These are phyloP conservation scores for Ogataea nitratoaversa DNA, from an alignment of 805 yeast genomes.

Conservation along the genomic window DNA sequence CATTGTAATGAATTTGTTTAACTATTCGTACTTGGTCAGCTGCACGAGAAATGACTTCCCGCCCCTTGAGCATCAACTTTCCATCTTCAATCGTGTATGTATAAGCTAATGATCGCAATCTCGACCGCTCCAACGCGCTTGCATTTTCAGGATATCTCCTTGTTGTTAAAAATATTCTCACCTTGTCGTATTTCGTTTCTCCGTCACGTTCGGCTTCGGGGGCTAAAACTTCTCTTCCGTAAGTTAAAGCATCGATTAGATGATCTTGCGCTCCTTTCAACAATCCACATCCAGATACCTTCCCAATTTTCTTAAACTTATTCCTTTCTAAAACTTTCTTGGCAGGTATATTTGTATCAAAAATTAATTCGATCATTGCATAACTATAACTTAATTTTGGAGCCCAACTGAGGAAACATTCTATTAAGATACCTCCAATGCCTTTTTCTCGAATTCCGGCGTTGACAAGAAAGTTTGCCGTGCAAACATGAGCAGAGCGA, in stretches of 20 bases:
- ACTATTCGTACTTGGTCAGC: slow-evolving; percentile 72
- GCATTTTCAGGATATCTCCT: slow-evolving; percentile 84
- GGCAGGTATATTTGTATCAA: slow-evolving; percentile 83
- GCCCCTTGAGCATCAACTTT: slow-evolving; percentile 67
- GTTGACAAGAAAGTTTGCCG: slow-evolving; percentile 83
- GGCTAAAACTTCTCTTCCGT: slow-evolving; percentile 68
- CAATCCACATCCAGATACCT: slow-evolving; percentile 83
- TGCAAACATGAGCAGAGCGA: slow-evolving; percentile 87
- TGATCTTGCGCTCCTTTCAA: slow-evolving; percentile 70
- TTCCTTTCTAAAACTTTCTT: slow-evolving; percentile 71
- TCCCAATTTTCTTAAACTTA: slow-evolving; percentile 74
- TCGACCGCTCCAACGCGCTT: slow-evolving; percentile 81
- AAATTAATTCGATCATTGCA: slow-evolving; percentile 77
- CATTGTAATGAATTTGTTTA: slow-evolving; percentile 56
- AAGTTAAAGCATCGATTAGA: slow-evolving; percentile 83
- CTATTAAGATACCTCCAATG: slow-evolving; percentile 80
- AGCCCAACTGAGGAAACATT: slow-evolving; percentile 87
- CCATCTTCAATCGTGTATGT: slow-evolving; percentile 72
- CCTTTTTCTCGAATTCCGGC: slow-evolving; percentile 92
- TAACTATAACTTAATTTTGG: slow-evolving; percentile 84
- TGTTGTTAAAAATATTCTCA: slow-evolving; percentile 71
- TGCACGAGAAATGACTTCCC: slow-evolving; percentile 80
- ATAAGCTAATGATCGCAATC: slow-evolving; percentile 75
- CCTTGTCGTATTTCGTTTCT: slow-evolving; percentile 58
- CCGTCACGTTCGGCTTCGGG: slow-evolving; percentile 37